Conservation (phyloP, 2,329 filamentous ascomycete species). For the Ustilaginoidea virens region DNA sequence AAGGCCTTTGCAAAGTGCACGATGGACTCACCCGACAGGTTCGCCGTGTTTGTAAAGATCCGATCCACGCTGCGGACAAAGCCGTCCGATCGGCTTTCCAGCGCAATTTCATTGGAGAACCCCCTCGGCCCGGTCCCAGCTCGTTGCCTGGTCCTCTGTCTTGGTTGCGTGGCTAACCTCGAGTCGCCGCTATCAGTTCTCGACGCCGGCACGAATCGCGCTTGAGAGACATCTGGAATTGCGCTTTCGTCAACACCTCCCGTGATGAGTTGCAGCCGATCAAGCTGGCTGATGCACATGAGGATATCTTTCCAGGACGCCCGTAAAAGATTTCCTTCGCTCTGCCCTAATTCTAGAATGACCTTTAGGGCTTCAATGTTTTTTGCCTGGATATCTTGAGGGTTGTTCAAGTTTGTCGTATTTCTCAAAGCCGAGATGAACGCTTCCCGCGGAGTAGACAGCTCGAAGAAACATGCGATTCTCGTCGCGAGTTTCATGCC, state of each 20-base stretch:
- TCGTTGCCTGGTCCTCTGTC: slow-evolving; percentile 28
- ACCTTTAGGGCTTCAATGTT: slow-evolving; percentile 91
- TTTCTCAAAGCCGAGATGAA: slow-evolving; percentile 89
- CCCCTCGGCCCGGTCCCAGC: slow-evolving; percentile 46
- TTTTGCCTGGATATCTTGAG: slow-evolving; percentile 89
- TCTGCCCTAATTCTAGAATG: slow-evolving; percentile 79
- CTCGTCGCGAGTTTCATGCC: slow-evolving; percentile 88
- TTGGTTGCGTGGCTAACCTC: slow-evolving; percentile 52
- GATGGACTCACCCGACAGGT: slow-evolving; percentile 84
- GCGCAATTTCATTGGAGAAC: slow-evolving; percentile 65
- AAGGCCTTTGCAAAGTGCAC: slow-evolving; percentile 86
- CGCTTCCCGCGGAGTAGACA: slow-evolving; percentile 84
- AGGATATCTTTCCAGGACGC: slow-evolving; percentile 92
- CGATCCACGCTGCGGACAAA: slow-evolving; percentile 86
- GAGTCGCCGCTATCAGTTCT: slow-evolving; percentile 39
- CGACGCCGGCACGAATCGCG: slow-evolving; percentile 50
- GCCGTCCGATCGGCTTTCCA: slow-evolving; percentile 84
- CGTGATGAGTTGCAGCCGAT: slow-evolving; percentile 86
- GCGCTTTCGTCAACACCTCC: slow-evolving; percentile 86
- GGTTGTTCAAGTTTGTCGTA: slow-evolving; percentile 89
- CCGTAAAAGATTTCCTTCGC: slow-evolving; percentile 78
- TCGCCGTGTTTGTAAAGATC: slow-evolving; percentile 93
- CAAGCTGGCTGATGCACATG: slow-evolving; percentile 89
- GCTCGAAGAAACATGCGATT: slow-evolving; percentile 83
- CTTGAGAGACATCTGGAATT: slow-evolving; percentile 81